Conservation (phyloP, 1,284 basidiomycete species). For the Boletellus sp. region DNA sequence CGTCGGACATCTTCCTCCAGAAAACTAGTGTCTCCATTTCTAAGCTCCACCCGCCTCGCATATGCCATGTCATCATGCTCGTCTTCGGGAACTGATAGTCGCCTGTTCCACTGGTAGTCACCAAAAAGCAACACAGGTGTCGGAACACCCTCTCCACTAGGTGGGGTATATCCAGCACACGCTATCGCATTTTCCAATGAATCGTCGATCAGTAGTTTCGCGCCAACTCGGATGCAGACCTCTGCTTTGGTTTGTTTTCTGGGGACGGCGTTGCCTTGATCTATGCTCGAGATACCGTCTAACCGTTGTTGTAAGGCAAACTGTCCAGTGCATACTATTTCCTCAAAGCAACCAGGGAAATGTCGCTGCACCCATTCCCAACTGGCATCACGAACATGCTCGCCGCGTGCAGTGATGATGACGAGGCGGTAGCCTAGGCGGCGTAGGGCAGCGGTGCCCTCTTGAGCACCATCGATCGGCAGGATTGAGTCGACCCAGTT, state of each 20-base stretch:
- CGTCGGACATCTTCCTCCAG: conserved; percentile 48
- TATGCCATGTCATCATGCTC: conserved; percentile 56
- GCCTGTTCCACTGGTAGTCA: conserved; percentile 72
- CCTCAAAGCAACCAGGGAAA: conserved; percentile 65
- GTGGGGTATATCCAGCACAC: conserved; percentile 38
- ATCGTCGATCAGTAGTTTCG: conserved; percentile 72
- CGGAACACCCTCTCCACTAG: conserved; percentile 18
- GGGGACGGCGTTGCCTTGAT: conserved; percentile 41
- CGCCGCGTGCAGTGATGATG: conserved; percentile 71
- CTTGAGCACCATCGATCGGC: conserved; percentile 63
- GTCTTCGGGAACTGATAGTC: conserved; percentile 40
- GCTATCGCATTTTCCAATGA: conserved; percentile 73
- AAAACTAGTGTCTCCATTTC: conserved; percentile 48
- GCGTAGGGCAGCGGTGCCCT: conserved; percentile 54
- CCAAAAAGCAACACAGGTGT: conserved; percentile 71
- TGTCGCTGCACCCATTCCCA: conserved; percentile 66
- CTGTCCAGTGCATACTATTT: conserved; percentile 73
- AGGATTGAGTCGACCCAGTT: conserved; percentile 48
- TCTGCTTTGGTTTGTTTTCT: conserved; percentile 69
- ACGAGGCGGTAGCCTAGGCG: conserved; percentile 64
- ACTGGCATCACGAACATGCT: conserved; percentile 55
- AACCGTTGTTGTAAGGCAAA: conserved; percentile 42
- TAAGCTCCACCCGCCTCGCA: conserved; percentile 47
- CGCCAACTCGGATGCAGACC: conserved; percentile 61
- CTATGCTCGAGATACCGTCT: conserved; percentile 35